Conservation (phyloP, 129 eudicot genomes). For the Flaveria ramosissima region DNA sequence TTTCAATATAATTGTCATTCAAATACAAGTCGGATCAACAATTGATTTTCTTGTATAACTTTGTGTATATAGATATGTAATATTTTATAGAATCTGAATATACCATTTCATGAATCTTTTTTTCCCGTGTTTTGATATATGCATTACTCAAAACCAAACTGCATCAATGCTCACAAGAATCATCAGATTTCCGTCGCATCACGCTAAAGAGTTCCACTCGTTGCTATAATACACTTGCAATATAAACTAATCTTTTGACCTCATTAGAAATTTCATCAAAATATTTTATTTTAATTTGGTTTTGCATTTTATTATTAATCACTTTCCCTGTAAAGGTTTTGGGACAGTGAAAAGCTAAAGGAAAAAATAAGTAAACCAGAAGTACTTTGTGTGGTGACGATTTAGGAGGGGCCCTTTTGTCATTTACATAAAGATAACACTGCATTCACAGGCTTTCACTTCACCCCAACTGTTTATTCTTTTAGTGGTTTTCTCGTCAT, state of each 20-base stretch:
- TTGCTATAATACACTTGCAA: neutral
- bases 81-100: too few species aligned
- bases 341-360: conserved; percentile 37
- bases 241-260: neutral
- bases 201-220: too few species aligned
- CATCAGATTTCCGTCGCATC: too few species aligned
- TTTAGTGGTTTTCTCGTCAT: neutral
- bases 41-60: too few species aligned
- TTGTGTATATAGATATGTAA: too few species aligned
- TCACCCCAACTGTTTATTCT: conserved; percentile 21
- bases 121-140: too few species aligned
- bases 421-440: conserved; percentile 34
- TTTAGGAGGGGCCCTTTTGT: conserved; percentile 33
- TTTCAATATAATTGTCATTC: too few species aligned
- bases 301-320: neutral
- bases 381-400: conserved; percentile 30
- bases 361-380: conserved; percentile 23
- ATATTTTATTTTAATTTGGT: neutral
- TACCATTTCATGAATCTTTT: too few species aligned
- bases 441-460: conserved; percentile 3
- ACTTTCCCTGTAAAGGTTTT: conserved; percentile 34
- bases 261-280: neutral
- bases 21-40: too few species aligned
- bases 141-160: too few species aligned
- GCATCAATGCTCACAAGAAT: too few species aligned